Conservation (phyloP, 2,329 filamentous ascomycete species). For the Diaporthe batatas region DNA sequence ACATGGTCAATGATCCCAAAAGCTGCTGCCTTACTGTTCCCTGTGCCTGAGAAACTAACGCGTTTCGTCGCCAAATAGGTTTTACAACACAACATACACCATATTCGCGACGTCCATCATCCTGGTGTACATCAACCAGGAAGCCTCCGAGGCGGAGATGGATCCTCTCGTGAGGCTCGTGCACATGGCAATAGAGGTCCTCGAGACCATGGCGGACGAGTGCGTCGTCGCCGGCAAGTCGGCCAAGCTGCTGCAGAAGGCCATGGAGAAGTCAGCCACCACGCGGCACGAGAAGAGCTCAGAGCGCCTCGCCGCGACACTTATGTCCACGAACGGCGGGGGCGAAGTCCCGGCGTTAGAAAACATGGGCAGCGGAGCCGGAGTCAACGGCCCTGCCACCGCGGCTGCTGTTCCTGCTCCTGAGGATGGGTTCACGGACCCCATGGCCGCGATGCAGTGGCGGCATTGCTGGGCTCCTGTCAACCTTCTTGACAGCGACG, state of each 20-base stretch:
- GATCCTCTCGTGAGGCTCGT: slow-evolving; percentile 44
- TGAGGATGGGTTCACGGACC: slow-evolving; percentile 36
- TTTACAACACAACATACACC: slow-evolving; percentile 50
- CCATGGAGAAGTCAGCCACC: slow-evolving; percentile 44
- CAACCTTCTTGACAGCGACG: slow-evolving; percentile 46
- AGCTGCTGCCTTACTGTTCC: no score
- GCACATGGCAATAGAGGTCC: slow-evolving; percentile 44
- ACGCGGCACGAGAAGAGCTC: slow-evolving; percentile 42
- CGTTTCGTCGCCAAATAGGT: slow-evolving; percentile 42
- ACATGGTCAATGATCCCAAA: slow-evolving; percentile 47
- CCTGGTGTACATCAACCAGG: slow-evolving; percentile 48
- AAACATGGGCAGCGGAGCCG: neutral
- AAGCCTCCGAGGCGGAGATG: slow-evolving; percentile 43
- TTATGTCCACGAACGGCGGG: slow-evolving; percentile 37
- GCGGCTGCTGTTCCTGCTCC: neutral
- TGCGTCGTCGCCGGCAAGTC: slow-evolving; percentile 48
- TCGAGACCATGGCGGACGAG: slow-evolving; percentile 42
- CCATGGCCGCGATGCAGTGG: slow-evolving; percentile 42
- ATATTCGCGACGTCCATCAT: slow-evolving; percentile 50
- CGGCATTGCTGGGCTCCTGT: slow-evolving; percentile 48
- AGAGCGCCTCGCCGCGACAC: slow-evolving; percentile 38
- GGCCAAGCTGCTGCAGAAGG: slow-evolving; percentile 47
- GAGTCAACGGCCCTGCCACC: neutral
- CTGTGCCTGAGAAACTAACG: neutral
- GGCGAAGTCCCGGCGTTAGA: neutral